Evolutionary conservation across 1,284 basidiomycete genomes (phyloP).

Genomic region (Ceratobasidium sp.): DNA sequence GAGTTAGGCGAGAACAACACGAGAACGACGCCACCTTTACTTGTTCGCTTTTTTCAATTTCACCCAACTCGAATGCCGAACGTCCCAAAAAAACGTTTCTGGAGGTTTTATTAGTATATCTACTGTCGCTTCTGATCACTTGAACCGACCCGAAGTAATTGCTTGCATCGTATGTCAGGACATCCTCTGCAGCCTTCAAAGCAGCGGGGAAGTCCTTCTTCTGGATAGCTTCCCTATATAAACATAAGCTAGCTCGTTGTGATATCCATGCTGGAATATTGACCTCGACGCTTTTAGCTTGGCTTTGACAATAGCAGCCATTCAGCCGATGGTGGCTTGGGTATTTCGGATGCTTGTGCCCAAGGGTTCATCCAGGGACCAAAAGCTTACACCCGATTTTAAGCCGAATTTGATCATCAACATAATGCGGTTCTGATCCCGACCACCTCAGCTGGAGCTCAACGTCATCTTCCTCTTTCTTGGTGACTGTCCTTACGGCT

Average conservation of each 20-base stretch:
- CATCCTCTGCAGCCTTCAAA: slow-evolving; percentile 67
- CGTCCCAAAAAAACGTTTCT: slow-evolving; percentile 86
- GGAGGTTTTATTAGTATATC: slow-evolving; percentile 15
- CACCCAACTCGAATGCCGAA: slow-evolving; percentile 74
- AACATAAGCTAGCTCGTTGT: neutral
- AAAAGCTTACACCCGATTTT: slow-evolving; percentile 8
- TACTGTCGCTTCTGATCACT: slow-evolving; percentile 14
- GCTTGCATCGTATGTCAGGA: slow-evolving; percentile 74
- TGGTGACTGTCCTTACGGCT: neutral
- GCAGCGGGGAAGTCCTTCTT: slow-evolving; percentile 80
- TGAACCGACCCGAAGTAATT: slow-evolving; percentile 81
- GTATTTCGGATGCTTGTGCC: neutral
- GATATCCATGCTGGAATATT: neutral
- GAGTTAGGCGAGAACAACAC: slow-evolving; percentile 25
- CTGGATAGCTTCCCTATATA: slow-evolving; percentile 67
- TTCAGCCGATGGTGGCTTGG: slow-evolving; percentile 35
- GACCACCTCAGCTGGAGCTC: neutral
- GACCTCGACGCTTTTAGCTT: slow-evolving; percentile 76
- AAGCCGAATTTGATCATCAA: neutral
- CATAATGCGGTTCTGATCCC: neutral
- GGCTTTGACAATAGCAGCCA: slow-evolving; percentile 62
- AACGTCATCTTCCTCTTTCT: neutral
- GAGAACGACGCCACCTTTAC: slow-evolving; percentile 53
- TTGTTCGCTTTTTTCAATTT: slow-evolving; percentile 79
- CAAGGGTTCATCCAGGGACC: slow-evolving; percentile 5